Evolutionary conservation across 805 yeast species (phyloP).

Genomic region (Candida coquimbonensis): DNA sequence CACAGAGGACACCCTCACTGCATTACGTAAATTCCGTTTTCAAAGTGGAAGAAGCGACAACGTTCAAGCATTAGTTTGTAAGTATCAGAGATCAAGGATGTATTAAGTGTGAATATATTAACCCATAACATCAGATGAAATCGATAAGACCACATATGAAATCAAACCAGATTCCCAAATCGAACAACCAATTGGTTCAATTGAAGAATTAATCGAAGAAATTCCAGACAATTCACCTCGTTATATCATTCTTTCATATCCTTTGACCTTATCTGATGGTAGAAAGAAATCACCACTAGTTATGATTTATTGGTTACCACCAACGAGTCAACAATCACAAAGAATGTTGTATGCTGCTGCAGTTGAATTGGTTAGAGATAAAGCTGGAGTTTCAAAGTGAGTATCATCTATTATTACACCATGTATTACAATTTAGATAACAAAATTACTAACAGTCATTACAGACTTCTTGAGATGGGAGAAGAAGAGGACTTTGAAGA

Average conservation of each 20-base stretch:
- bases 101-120: not conserved
- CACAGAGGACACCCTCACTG: slow-evolving; percentile 50
- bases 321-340: slow-evolving; percentile 71
- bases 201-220: slow-evolving; percentile 65
- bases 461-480: slow-evolving; percentile 49
- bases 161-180: slow-evolving; percentile 39
- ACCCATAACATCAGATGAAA: slow-evolving; percentile 33
- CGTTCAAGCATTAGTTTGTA: slow-evolving; percentile 57
- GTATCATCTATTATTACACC: slow-evolving; percentile 5
- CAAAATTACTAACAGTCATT: slow-evolving; percentile 10
- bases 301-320: slow-evolving; percentile 82
- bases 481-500: slow-evolving; percentile 70
- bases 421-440: no score
- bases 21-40: slow-evolving; percentile 65
- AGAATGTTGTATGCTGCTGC: slow-evolving; percentile 93
- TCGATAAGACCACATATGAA: slow-evolving; percentile 49
- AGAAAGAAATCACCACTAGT: slow-evolving; percentile 69
- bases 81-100: slow-evolving; percentile 18
- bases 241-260: slow-evolving; percentile 69
- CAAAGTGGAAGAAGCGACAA: slow-evolving; percentile 56
- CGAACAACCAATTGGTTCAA: slow-evolving; percentile 36
- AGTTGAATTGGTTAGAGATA: slow-evolving; percentile 67
- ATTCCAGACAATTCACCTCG: slow-evolving; percentile 81
- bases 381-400: slow-evolving; percentile 30
- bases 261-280: slow-evolving; percentile 63